A percentile compares a stretch with the other conserved stretches of the same genome.
phyloP scores from a whole-genome alignment of 495 filamentous ascomycete genomes.

The Neurospora cerealis region DNA sequence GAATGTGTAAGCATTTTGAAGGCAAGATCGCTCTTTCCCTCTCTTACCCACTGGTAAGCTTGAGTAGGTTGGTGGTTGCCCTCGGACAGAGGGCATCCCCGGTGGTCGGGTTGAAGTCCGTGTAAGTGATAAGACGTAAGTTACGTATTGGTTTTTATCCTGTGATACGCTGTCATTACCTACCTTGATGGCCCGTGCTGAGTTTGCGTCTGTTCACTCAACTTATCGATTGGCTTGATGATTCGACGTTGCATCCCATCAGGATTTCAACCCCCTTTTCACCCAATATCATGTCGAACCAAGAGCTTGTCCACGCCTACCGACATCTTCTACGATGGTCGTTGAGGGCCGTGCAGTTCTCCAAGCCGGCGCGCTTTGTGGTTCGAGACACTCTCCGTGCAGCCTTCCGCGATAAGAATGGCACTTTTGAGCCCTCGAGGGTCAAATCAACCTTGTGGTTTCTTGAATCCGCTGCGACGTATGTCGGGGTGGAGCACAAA shows the following conservation, averaged over 20 bases:
- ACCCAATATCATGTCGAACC: conserved; percentile 14
- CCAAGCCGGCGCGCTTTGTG: conserved; percentile 62
- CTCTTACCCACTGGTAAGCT: background rate
- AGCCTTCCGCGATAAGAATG: conserved; percentile 55
- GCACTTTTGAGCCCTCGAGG: conserved; percentile 46
- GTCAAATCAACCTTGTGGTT: conserved; percentile 72
- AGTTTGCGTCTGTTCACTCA: background rate
- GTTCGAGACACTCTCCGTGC: conserved; percentile 53
- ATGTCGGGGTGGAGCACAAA: conserved; percentile 65
- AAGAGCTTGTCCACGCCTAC: conserved; percentile 62
- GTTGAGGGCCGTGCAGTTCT: conserved; percentile 71
- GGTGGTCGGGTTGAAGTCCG: background rate
- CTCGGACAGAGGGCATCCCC: background rate
- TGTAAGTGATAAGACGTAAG: background rate
- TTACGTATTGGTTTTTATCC: background rate
- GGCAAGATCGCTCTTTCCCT: background rate
- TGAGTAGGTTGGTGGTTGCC: background rate
- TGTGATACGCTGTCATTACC: background rate
- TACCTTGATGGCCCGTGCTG: background rate
- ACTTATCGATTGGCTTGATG: background rate
- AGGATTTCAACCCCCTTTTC: background rate
- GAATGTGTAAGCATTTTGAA: background rate
- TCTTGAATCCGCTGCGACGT: conserved; percentile 54
- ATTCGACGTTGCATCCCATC: background rate
- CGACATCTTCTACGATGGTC: conserved; percentile 63